Base-by-base conservation (phyloP, 2,329 filamentous ascomycete species). In the Akanthomyces uredinophilus region DNA sequence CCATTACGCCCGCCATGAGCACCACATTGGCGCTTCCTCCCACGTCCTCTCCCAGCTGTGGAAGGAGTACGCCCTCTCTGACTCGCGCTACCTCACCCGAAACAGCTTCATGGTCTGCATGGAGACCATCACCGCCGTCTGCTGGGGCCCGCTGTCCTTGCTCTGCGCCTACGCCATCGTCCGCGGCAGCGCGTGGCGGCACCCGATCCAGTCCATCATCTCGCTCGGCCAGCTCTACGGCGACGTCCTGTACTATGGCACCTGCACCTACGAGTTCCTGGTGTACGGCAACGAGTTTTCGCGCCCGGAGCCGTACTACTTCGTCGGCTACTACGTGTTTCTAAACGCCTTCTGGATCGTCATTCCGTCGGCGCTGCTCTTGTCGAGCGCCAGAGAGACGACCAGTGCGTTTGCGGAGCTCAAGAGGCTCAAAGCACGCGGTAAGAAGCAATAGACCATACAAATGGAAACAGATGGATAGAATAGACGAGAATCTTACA, bases 11-110 rank as follows among this genome's bases (percentile, higher is more conserved):
- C 66, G 72, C 56, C 73, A 79, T 65, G 70, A 72, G 27, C 65
- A 66, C 41, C 59, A 64, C 53, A 73, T 81, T 62, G 73, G 71
- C 20, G 64, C 70, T 4, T 68, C 66, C 32, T 65, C 70, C 39
- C 66, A 74, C 66, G 63, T 79, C 13, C 75, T 81, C 53, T 78
- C 74, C 10, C 77, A 81, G 67, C 69, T 79, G 1, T 81, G 79
- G 79, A 81, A 81, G 64, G 79, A 81, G 64, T 81, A 81, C 69
- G 73, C 79, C 5, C 70, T 80, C 29, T 78, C 77, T 4, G 79
- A 81, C 68, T 80, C 78, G 53, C 74, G 79, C 62, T 81, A 81
- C 66, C 69, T 81, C 52, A 78, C 75, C 4, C 72, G 69, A 10
- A 77, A 81, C 67, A 65, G 75, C 8, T 80, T 81, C 62, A 70